Evolutionary conservation across 768 basidiomycete species (phyloP), one percentile per base, ranked within the genome.

Genomic region (Auricularia heimuer): DNA sequence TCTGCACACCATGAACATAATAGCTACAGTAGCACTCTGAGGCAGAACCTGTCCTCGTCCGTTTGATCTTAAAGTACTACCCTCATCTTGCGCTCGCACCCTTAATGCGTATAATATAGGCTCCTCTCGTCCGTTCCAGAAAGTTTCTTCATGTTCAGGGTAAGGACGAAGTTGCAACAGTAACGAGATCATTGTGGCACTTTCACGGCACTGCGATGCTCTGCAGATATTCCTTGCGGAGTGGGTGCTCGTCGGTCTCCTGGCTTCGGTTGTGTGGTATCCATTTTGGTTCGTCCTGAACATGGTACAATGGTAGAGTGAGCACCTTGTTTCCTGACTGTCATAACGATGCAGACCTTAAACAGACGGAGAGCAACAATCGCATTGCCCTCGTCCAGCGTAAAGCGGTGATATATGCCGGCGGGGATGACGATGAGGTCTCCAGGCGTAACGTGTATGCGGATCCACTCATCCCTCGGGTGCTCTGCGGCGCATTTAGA

Each of bases 401-500:
- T 95, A 78, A 97, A 98, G 47, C 94, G 88, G 76, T 98, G 95
- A 74, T 94, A 97, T 70, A 95, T 93, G 0, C 93, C 94, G 18
- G 91, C 84, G 1, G 95, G 95, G 51, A 98, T 75, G 63, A 97
- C 86, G 63, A 97, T 75, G 61, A 98, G 81, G 72, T 97, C 95
- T 1, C 93, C 92, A 3, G 87, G 82, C 10, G 79, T 78, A 16
- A 95, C 78, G 4, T 84, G 84, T 45, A 94, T 78, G 65, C 94
- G 83, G 69, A 97, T 88, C 95, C 95, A 97, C 4, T 76, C 75
- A 67, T 92, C 83, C 1, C 83, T 79, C 0, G 83, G 78, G 6
- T 82, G 77, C 72, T 92, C 89, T 92, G 70, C 21, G 18, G 24
- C 16, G 4, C 14, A 33, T n/a, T 12, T 14, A 39, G 42, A 18